A percentile compares a stretch with the other conserved stretches of the same genome.
Conservation (phyloP, 2,329 filamentous ascomycete genomes). For the Phaeosphaeria sp. region DNA sequence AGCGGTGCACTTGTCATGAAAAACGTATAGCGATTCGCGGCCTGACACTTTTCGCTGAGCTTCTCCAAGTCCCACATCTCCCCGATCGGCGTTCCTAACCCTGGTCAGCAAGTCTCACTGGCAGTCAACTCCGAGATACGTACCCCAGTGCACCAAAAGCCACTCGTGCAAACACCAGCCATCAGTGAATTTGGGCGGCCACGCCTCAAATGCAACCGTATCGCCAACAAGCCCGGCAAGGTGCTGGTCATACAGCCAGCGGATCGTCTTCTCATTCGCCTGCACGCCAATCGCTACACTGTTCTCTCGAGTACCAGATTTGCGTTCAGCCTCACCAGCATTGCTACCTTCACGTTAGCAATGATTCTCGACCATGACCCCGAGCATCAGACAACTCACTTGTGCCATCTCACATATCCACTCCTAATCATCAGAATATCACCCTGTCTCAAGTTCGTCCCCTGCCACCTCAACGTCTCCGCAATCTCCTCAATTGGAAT, state of each 20-base stretch:
- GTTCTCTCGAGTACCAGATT: constrained; percentile 42
- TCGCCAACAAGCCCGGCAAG: constrained; percentile 49
- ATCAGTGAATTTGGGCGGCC: constrained; percentile 37
- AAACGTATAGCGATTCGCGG: constrained; percentile 63
- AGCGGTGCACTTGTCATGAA: constrained; percentile 67
- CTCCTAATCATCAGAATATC: constrained; percentile 47
- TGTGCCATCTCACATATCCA: constrained; percentile 56
- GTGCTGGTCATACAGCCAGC: constrained; percentile 48
- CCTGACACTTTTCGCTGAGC: constrained; percentile 61
- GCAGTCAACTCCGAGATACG: background rate
- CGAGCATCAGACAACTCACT: constrained; percentile 21
- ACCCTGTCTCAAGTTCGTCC: constrained; percentile 34
- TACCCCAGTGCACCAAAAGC: constrained; percentile 39
- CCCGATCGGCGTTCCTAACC: constrained; percentile 34
- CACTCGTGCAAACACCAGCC: constrained; percentile 46
- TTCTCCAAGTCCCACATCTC: constrained; percentile 56
- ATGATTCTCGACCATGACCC: background rate
- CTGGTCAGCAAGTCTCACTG: background rate
- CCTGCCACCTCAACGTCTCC: constrained; percentile 40
- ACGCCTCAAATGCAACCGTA: constrained; percentile 50
- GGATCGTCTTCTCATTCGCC: constrained; percentile 37
- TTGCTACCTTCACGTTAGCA: constrained; percentile 21
- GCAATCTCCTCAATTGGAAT: constrained; percentile 40
- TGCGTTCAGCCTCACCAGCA: constrained; percentile 32
- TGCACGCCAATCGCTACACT: constrained; percentile 43